Percentiles rank a stretch among this genome's conserved stretches.
These are phyloP conservation scores for Penicillium sp. DNA, from an alignment of 2,329 filamentous ascomycete species.

Conservation along the genomic window DNA sequence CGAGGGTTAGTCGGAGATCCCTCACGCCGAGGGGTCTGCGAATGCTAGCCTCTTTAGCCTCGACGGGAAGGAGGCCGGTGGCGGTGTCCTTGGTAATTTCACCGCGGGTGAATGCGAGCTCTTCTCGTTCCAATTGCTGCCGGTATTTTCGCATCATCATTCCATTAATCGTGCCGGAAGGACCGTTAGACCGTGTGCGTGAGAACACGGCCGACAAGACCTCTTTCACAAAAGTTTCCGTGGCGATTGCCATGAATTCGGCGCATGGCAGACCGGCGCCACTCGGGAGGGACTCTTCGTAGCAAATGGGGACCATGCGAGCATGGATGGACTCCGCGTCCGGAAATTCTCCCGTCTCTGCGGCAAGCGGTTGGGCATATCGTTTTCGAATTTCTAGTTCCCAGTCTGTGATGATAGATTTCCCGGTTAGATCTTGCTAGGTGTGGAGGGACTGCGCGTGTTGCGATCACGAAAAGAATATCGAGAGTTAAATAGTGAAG, in stretches of 20 bases:
- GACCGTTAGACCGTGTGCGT: conserved; percentile 52
- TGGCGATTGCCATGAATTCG: conserved; percentile 56
- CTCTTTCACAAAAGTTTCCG: conserved; percentile 59
- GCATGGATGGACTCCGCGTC: conserved; percentile 52
- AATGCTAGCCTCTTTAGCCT: conserved; percentile 68
- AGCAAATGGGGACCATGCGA: conserved; percentile 60
- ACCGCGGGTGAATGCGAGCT: conserved; percentile 65
- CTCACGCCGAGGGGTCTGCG: conserved; percentile 68
- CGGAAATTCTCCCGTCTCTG: conserved; percentile 59
- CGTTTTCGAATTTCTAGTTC: conserved; percentile 61
- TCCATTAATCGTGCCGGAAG: conserved; percentile 60
- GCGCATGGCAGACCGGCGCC: conserved; percentile 51
- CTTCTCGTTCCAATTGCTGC: conserved; percentile 67
- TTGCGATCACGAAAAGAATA: conserved; percentile 7
- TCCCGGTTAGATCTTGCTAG: conserved; percentile 14
- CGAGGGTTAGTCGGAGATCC: conserved; percentile 69
- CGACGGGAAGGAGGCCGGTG: conserved; percentile 70
- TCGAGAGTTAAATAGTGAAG: conserved; percentile 1
- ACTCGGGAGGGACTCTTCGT: conserved; percentile 55
- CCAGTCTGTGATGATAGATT: conserved; percentile 44
- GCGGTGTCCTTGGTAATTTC: conserved; percentile 65
- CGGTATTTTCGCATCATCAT: conserved; percentile 76
- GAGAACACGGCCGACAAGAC: conserved; percentile 51
- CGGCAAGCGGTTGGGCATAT: conserved; percentile 56
- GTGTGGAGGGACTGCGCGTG: background rate